Evolutionary conservation across 2,329 filamentous ascomycete species (phyloP), one percentile per base, ranked within the genome.

Genomic region (Paecilomyces sp.): DNA sequence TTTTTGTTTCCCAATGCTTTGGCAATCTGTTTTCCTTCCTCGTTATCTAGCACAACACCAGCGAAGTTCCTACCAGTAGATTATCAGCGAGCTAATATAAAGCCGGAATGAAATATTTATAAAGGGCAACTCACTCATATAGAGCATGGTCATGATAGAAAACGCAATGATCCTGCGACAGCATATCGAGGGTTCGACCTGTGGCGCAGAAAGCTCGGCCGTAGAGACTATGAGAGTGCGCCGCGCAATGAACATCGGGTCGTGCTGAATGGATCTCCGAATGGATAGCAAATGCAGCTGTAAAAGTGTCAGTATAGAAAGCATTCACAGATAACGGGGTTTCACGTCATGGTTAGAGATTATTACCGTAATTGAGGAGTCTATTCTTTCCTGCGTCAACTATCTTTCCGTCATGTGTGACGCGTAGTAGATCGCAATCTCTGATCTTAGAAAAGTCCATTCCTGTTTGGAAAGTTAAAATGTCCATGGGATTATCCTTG

Each of bases 11-110:
- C 88, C 1, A 92, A 76, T 0, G 87, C 83, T 11, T 75, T 76
- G 1, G 88, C 88, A 62, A 91, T 85, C 51, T 81, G 78, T 64
- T 81, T 74, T 1, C 88, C 88, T 70, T 91, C 88, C 59, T 83
- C 84, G n/a, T 78, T 79, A 1, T 77, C 81, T 33, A 88, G 78
- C 0, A 88, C 86, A 2, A 36, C 34, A 2, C 34, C 34, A 13
- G 34, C 34, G 34, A 36, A 36, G 34, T 36, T 36, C 34, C 34
- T 36, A 36, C 15, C 11, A 9, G 9, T 3, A 36, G 34, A 9
- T 36, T 11, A 13, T 36, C 12, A 15, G 11, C 4, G 12, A 36
- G 34, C 34, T 15, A 36, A 36, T 11, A 22, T 22, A 22, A 22
- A 22, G 22, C 22, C 22, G 22, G 22, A 22, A 22, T 22, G 22